Conservation (phyloP, 2,329 filamentous ascomycete genomes). For the Microcera coccophila region DNA sequence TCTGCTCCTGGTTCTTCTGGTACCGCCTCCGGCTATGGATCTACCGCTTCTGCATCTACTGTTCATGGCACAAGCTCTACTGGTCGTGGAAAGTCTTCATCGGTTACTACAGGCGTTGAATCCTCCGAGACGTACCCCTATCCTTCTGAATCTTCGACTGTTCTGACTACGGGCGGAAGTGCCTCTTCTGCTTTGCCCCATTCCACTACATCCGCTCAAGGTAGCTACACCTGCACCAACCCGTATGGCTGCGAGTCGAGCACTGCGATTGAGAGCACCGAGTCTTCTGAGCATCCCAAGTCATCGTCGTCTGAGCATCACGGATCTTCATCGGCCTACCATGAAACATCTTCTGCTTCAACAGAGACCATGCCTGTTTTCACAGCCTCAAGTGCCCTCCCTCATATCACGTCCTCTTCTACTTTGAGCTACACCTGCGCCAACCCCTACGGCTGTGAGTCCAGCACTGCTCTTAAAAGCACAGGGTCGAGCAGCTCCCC, state of each 20-base stretch:
- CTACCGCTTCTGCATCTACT: background rate
- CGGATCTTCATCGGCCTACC: background rate
- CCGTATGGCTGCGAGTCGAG: constrained; percentile 16
- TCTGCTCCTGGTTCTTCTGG: background rate
- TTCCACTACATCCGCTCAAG: background rate
- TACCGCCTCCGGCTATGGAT: background rate
- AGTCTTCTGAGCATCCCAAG: constrained; percentile 6
- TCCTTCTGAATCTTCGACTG: background rate
- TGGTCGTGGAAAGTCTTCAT: background rate
- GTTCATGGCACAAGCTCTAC: background rate
- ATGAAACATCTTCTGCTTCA: background rate
- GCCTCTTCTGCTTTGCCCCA: background rate
- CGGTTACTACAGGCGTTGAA: background rate
- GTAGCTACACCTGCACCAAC: constrained; percentile 5
- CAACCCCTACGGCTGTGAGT: constrained; percentile 14
- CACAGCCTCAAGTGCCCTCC: constrained; percentile 6
- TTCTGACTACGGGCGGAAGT: background rate
- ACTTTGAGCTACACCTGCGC: constrained; percentile 6
- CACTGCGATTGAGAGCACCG: background rate
- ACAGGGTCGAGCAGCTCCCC: constrained; percentile 7
- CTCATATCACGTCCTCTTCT: constrained; percentile 12
- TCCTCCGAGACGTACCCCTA: background rate
- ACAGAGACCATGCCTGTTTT: background rate
- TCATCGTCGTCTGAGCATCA: constrained; percentile 4
- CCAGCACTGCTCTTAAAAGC: constrained; percentile 1